These are phyloP conservation scores for Phialemoniopsis sp. DNA, from an alignment of 2,329 filamentous ascomycete genomes.

Conservation along the genomic window DNA sequence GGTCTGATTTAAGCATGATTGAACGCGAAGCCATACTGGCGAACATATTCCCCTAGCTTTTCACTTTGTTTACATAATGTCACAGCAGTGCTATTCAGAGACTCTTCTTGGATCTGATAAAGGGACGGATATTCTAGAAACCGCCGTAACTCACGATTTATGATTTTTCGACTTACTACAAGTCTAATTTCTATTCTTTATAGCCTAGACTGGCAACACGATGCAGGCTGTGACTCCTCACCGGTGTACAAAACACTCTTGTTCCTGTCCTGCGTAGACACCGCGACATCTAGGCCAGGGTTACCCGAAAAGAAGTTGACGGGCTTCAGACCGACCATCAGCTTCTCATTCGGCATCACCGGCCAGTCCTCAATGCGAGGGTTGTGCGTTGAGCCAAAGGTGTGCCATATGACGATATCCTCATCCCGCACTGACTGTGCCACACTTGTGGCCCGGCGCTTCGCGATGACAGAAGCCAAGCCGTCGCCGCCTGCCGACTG, in stretches of 20 bases:
- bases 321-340: constrained; percentile 45
- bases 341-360: constrained; percentile 61
- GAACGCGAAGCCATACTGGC: too few species aligned
- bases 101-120: too few species aligned
- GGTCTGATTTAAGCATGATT: too few species aligned
- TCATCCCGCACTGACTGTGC: constrained; percentile 38
- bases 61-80: too few species aligned
- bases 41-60: too few species aligned
- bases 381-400: constrained; percentile 59
- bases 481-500: constrained; percentile 39
- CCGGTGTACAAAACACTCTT: constrained; percentile 20
- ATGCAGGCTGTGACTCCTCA: too few species aligned
- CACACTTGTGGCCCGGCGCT: constrained; percentile 25
- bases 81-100: too few species aligned
- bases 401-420: constrained; percentile 55
- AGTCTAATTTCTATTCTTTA: too few species aligned
- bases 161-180: too few species aligned
- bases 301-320: constrained; percentile 50
- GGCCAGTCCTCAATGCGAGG: constrained; percentile 65
- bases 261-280: constrained; percentile 27
- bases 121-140: too few species aligned
- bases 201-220: too few species aligned
- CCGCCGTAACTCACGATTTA: too few species aligned
- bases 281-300: constrained; percentile 44
- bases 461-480: constrained; percentile 32